These are phyloP conservation scores for Fusarium lateritium DNA, from an alignment of 2,329 filamentous ascomycete genomes.

Conservation along the genomic window DNA sequence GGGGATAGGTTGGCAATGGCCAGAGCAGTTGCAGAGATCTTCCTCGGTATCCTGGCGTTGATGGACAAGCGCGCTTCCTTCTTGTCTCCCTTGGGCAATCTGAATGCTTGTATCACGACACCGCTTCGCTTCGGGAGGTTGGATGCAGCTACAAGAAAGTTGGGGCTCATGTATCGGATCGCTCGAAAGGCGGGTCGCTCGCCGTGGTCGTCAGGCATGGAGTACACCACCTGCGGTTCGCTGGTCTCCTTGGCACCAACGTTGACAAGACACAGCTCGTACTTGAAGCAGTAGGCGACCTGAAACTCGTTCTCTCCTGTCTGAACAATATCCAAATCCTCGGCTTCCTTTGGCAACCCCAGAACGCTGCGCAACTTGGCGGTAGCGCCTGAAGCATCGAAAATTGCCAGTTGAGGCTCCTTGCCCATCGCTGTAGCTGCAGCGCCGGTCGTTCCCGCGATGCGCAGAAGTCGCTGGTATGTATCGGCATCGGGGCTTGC, in stretches of 20 bases:
- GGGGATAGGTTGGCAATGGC: constrained; percentile 80
- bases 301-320: constrained; percentile 74
- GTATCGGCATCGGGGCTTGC: constrained; percentile 62
- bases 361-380: constrained; percentile 66
- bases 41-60: constrained; percentile 72
- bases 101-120: constrained; percentile 69
- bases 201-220: constrained; percentile 64
- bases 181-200: constrained; percentile 68
- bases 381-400: constrained; percentile 69
- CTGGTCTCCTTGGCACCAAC: constrained; percentile 63
- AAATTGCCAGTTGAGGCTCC: constrained; percentile 84
- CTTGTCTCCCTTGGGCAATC: constrained; percentile 61
- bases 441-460: constrained; percentile 78
- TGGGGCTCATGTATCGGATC: constrained; percentile 71
- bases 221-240: constrained; percentile 69
- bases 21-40: constrained; percentile 81
- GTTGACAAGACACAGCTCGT: constrained; percentile 79
- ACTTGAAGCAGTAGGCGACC: constrained; percentile 83
- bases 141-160: constrained; percentile 70
- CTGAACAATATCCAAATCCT: constrained; percentile 79
- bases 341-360: constrained; percentile 69
- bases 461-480: constrained; percentile 72
- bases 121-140: constrained; percentile 73
- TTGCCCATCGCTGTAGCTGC: constrained; percentile 84
- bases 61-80: constrained; percentile 65